phyloP scores from a whole-genome alignment of 495 filamentous ascomycete species.

The Echria macrotheca region DNA sequence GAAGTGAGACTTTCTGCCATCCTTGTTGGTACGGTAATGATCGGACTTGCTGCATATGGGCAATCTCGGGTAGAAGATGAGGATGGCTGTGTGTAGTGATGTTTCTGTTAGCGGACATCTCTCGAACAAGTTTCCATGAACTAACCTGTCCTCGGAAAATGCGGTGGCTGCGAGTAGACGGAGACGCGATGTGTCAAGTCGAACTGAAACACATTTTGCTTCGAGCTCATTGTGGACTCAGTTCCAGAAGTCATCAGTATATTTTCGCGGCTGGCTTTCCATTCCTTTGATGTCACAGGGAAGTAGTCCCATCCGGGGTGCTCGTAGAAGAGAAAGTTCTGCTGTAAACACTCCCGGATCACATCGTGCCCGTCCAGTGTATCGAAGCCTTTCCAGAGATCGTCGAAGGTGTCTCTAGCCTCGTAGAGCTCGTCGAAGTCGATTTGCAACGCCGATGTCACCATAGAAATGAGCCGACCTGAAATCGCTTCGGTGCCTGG shows the following conservation, averaged over 20 bases:
- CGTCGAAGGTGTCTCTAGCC: not conserved
- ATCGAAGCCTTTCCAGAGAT: not conserved
- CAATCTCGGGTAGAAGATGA: not conserved
- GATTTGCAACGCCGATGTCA: not conserved
- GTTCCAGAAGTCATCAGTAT: not conserved
- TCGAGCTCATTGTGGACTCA: not conserved
- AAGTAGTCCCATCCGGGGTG: not conserved
- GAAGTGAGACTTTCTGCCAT: no score
- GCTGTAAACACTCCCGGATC: not conserved
- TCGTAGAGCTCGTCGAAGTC: conserved; percentile 2
- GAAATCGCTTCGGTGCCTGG: not conserved
- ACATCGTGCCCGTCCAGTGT: not conserved
- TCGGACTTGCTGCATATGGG: not conserved
- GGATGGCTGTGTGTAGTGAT: not conserved
- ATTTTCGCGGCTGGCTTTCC: not conserved
- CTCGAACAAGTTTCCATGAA: not conserved
- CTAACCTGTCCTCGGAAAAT: not conserved
- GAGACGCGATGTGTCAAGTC: not conserved
- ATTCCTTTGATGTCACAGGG: not conserved
- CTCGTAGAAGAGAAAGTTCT: not conserved
- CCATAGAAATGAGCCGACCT: not conserved
- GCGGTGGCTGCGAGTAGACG: not conserved
- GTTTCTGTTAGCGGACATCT: not conserved
- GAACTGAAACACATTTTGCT: not conserved
- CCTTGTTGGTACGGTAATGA: not conserved